These are phyloP conservation scores for Aureobasidium musti DNA, from an alignment of 2,329 filamentous ascomycete genomes.

Conservation along the genomic window DNA sequence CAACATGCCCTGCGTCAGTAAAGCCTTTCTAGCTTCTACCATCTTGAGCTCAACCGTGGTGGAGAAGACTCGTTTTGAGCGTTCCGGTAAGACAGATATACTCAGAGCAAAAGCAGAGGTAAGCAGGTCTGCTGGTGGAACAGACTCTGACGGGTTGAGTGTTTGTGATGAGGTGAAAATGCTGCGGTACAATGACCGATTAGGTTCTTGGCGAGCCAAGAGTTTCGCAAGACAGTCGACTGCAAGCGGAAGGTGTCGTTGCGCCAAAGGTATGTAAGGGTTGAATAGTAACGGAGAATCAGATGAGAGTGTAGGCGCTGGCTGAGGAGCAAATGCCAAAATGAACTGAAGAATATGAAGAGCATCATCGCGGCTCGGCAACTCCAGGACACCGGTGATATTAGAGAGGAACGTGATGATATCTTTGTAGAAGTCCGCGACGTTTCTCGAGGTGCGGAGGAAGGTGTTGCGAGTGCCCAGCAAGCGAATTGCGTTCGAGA, in stretches of 20 bases:
- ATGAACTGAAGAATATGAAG: slow-evolving; percentile 85
- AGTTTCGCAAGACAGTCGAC: slow-evolving; percentile 90
- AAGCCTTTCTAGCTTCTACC: slow-evolving; percentile 81
- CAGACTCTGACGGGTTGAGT: slow-evolving; percentile 32
- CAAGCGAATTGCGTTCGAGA: slow-evolving; percentile 80
- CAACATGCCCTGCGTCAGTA: slow-evolving; percentile 87
- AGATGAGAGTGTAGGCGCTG: slow-evolving; percentile 58
- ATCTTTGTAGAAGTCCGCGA: slow-evolving; percentile 97
- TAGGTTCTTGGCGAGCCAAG: slow-evolving; percentile 89
- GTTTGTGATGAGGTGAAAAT: slow-evolving; percentile 68
- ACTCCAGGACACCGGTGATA: slow-evolving; percentile 71
- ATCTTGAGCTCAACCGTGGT: slow-evolving; percentile 56
- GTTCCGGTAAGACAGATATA: slow-evolving; percentile 79
- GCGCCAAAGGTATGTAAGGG: slow-evolving; percentile 61
- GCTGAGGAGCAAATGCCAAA: slow-evolving; percentile 82
- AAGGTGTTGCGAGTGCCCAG: slow-evolving; percentile 88
- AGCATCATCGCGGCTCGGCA: slow-evolving; percentile 85
- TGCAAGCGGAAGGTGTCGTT: slow-evolving; percentile 86
- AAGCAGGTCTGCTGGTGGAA: slow-evolving; percentile 69
- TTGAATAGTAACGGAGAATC: slow-evolving; percentile 36
- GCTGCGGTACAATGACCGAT: slow-evolving; percentile 77
- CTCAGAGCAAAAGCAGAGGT: slow-evolving; percentile 85
- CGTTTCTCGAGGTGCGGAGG: slow-evolving; percentile 77
- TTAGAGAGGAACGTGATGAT: slow-evolving; percentile 87
- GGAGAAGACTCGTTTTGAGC: slow-evolving; percentile 51